Base-by-base conservation (phyloP, 192 early-diverging fungal genomes). In the Coemansia sp. region DNA sequence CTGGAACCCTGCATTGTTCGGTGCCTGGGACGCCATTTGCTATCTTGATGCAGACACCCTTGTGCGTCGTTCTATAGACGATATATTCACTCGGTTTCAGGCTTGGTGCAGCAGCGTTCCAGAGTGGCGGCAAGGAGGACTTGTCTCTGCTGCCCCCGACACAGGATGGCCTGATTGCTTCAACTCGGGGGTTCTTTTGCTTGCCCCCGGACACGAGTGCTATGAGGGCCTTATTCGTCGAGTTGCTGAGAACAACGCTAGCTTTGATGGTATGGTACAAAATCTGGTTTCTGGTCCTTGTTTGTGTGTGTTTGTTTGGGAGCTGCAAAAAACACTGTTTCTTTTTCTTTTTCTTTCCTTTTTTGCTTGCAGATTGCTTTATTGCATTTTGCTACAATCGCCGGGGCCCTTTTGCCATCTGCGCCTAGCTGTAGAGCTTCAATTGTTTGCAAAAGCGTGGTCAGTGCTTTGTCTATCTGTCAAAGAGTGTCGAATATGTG, bases 101-200 rank as follows among this genome's bases (percentile, higher is more conserved):
- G 40, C 41, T 19, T 83, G 81, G 81, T 69, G 73, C 70, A 59
- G 44, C 15, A 59, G 53, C 41, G 16, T 16, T 6, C 21, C 56
- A 71, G 79, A 4, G 77, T 85, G 68, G 77, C 74, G 65, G 19
- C 66, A 74, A 2, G 84, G 86, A 61, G 86, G 72, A 7, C 71
- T 82, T 50, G 90, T 97, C 77, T 92, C 93, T 4, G 95, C 96
- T 6, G 87, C 94, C 6, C 92, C 94, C 7, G 96, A 98, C 61
- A 91, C 91, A 23, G 95, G 95, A 1, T 98, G 96, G 96, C 96
- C 96, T 0, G 96, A 98, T 72, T 92, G 90, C 65, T 98, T 98
- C 84, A 98, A 98, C 75, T 96, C 96, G 50, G 96, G 95, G 6
- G 94, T 98, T 2, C 91, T 98, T 86, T 50, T 83, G 53, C 61